Evolutionary conservation across 2,329 filamentous ascomycete species (phyloP), one percentile per base, ranked within the genome.

Genomic region (Dothistroma septosporum): DNA sequence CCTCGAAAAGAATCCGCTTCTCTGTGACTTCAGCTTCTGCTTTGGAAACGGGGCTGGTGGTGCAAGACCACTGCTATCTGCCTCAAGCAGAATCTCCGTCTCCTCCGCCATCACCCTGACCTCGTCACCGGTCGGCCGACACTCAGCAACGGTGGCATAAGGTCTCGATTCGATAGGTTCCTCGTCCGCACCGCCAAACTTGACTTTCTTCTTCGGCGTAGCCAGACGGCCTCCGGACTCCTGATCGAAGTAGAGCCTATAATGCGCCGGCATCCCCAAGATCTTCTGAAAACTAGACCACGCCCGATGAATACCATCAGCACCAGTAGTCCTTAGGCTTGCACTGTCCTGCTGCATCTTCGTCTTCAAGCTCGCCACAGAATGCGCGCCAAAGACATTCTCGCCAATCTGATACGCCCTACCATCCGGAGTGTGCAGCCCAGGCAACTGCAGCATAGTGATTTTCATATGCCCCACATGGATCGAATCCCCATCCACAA

Each of bases 401-500:
- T 31, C 50, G 9, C 31, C 50, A 28, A 53, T 35, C n/a, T 21
- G n/a, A 28, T 53, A 53, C 11, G 50, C 50, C 31, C 50, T 53
- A 2, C 50, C 50, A 19, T 53, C 50, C n/a, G 50, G 50, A 7
- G 50, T 53, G 3, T 33, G 31, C 11, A 53, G 28, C 2, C 50
- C 50, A 33, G 50, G 50, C 14, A 53, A n/a, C n/a, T 32, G 31
- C 10, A 53, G 28, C 50, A 53, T 53, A 31, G 50, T 53, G 12
- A 53, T 53, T 31, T 53, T 53, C 24, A 53, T 53, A 32, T 53
- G 50, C 22, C 50, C 50, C n/a, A 53, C 50, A 11, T 53, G 50
- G n/a, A 53, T 31, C 6, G 50, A 53, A 19, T 53, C 50, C 10
- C 50, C 50, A 21, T 53, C 50, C 11, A 53, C 50, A 19, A 53